A percentile compares a stretch with the other conserved stretches of the same genome.
Evolutionary conservation across 2,329 filamentous ascomycete genomes (phyloP).

Genomic region (Colletotrichum euphorbiae): DNA sequence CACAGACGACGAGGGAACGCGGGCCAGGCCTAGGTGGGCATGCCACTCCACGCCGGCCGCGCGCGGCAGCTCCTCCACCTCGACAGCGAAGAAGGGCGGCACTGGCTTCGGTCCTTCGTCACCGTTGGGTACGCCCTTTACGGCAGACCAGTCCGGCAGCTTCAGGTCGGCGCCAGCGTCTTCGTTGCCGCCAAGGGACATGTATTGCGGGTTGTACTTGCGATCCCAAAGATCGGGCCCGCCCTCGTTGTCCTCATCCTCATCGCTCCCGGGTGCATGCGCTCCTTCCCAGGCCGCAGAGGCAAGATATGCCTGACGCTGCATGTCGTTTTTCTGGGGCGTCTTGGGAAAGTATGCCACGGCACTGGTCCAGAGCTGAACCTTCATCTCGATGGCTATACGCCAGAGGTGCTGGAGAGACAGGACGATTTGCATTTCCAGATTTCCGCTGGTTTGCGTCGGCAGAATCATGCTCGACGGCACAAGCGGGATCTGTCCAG

Average conservation of each 20-base stretch:
- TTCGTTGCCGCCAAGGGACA: slow-evolving; percentile 50
- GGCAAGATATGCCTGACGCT: slow-evolving; percentile 55
- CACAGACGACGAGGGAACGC: slow-evolving; percentile 41
- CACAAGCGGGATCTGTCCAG: slow-evolving; percentile 91
- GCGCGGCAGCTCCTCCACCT: slow-evolving; percentile 82
- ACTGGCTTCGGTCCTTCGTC: slow-evolving; percentile 45
- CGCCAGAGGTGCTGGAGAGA: slow-evolving; percentile 91
- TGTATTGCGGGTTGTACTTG: slow-evolving; percentile 66
- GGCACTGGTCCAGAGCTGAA: slow-evolving; percentile 79
- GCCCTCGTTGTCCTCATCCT: slow-evolving; percentile 54
- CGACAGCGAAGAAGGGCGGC: slow-evolving; percentile 79
- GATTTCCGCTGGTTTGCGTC: slow-evolving; percentile 50
- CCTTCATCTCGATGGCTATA: slow-evolving; percentile 77
- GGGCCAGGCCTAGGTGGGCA: slow-evolving; percentile 69
- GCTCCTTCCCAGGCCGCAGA: slow-evolving; percentile 58
- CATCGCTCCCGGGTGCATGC: slow-evolving; percentile 60
- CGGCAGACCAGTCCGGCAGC: slow-evolving; percentile 64
- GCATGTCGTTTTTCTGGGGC: slow-evolving; percentile 44
- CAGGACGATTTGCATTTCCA: slow-evolving; percentile 72
- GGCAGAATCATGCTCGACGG: slow-evolving; percentile 81
- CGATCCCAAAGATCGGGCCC: slow-evolving; percentile 77
- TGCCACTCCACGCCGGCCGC: slow-evolving; percentile 86
- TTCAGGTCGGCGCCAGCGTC: slow-evolving; percentile 43
- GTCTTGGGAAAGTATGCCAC: slow-evolving; percentile 76
- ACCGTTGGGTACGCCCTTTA: slow-evolving; percentile 51